phyloP scores from a whole-genome alignment of 2,329 filamentous ascomycete genomes.

The Endothia cerciana region DNA sequence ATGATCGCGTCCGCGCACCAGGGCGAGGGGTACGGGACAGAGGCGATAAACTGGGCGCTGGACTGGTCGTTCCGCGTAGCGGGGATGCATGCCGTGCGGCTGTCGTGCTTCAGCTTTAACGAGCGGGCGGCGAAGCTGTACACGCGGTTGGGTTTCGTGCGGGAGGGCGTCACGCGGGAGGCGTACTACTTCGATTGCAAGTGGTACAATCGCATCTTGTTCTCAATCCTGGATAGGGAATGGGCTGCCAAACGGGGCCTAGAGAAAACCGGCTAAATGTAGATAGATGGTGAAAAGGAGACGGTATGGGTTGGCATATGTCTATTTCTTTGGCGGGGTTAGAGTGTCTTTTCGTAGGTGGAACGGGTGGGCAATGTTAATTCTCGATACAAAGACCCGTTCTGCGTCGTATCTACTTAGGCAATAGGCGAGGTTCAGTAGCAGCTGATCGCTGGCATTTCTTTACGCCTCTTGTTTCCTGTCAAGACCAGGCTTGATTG shows the following conservation, averaged over 20 bases:
- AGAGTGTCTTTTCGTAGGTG: not conserved
- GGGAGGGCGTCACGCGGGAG: constrained; percentile 48
- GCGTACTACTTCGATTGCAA: constrained; percentile 47
- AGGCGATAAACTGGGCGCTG: constrained; percentile 51
- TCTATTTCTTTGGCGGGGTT: not conserved
- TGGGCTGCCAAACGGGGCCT: constrained; percentile 36
- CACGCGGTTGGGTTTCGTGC: constrained; percentile 48
- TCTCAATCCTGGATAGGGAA: constrained; percentile 45
- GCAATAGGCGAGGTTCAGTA: not conserved
- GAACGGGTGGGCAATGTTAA: not conserved
- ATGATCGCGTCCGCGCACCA: constrained; percentile 24
- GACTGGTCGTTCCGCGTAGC: constrained; percentile 51
- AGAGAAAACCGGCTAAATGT: not conserved
- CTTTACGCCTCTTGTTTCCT: not conserved
- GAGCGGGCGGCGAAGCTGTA: constrained; percentile 47
- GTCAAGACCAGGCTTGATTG: not conserved
- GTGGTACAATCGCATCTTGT: constrained; percentile 42
- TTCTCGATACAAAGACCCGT: not conserved
- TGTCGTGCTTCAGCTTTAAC: constrained; percentile 48
- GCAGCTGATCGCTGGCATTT: not conserved
- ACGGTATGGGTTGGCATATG: not conserved
- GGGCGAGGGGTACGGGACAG: constrained; percentile 45
- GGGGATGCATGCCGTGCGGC: constrained; percentile 48
- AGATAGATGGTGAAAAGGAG: not conserved
- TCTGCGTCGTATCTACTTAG: not conserved